Percentiles rank a stretch among this genome's conserved stretches.
phyloP scores from a whole-genome alignment of 192 early-diverging fungal genomes.

The Cladochytrium replicatum region DNA sequence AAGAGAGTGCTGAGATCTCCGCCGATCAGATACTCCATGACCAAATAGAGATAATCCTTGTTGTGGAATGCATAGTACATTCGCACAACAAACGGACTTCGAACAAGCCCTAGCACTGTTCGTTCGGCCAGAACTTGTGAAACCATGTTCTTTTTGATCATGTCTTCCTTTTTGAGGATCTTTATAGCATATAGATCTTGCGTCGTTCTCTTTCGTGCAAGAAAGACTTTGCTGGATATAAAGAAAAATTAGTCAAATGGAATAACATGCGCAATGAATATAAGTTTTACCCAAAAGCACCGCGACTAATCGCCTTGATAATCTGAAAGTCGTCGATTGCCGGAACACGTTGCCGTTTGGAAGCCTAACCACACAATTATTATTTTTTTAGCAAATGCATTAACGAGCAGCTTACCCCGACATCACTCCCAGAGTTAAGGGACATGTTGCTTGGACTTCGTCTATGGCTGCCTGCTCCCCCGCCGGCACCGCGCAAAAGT shows the following conservation, averaged over 20 bases:
- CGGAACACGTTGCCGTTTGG: slow-evolving; percentile 59
- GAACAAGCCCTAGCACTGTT: slow-evolving; percentile 66
- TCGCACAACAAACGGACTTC: slow-evolving; percentile 81
- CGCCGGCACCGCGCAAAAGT: slow-evolving; percentile 48
- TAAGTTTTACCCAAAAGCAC: slow-evolving; percentile 65
- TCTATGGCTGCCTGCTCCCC: no score
- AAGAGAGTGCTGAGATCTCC: slow-evolving; percentile 68
- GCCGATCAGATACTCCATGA: slow-evolving; percentile 87
- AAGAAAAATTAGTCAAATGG: slow-evolving; percentile 6
- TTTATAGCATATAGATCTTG: slow-evolving; percentile 88
- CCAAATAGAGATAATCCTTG: slow-evolving; percentile 77
- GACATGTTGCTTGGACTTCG: neutral
- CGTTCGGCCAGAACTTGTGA: slow-evolving; percentile 81
- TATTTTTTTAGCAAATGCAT: neutral
- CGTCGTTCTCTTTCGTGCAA: slow-evolving; percentile 76
- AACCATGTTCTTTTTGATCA: slow-evolving; percentile 96
- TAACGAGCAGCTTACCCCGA: neutral
- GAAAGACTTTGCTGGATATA: slow-evolving; percentile 60
- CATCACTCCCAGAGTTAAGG: neutral
- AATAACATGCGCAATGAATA: slow-evolving; percentile 5
- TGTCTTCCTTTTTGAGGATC: slow-evolving; percentile 83
- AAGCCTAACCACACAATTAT: no score
- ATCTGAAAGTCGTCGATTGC: slow-evolving; percentile 89
- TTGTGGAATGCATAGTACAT: slow-evolving; percentile 90
- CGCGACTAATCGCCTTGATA: slow-evolving; percentile 89